phyloP scores from a whole-genome alignment of 176 grass and related monocot species.

The Oryza australiensis region DNA sequence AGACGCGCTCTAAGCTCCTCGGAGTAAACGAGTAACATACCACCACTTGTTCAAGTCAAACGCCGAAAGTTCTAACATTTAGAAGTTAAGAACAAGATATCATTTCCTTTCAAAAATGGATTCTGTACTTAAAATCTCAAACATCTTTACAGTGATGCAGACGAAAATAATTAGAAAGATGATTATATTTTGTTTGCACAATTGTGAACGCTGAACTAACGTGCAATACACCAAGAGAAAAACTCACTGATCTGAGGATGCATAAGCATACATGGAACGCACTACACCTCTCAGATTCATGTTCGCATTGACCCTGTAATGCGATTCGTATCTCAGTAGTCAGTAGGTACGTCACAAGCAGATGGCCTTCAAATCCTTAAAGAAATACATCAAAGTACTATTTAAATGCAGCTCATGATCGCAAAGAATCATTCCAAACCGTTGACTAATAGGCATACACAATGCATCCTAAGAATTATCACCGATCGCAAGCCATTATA shows the following conservation, averaged over 20 bases:
- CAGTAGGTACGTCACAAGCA: neutral
- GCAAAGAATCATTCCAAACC: conserved; percentile 19
- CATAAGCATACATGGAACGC: neutral
- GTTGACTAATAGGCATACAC: conserved; percentile 34
- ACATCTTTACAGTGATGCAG: neutral
- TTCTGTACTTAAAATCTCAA: conserved; percentile 2
- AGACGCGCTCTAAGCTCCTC: conserved; percentile 10
- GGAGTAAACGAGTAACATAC: conserved; percentile 20
- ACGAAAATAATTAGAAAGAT: neutral
- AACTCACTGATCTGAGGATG: neutral
- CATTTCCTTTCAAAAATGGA: neutral
- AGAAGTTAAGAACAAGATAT: conserved; percentile 4
- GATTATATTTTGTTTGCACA: neutral
- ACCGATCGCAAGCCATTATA: conserved; percentile 38
- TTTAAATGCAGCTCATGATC: conserved; percentile 31
- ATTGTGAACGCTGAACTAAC: neutral
- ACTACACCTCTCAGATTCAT: neutral
- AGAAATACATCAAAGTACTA: neutral
- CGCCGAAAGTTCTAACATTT: conserved; percentile 28
- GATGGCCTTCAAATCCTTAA: neutral
- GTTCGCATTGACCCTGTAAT: neutral
- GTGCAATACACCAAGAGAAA: neutral
- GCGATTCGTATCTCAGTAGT: neutral
- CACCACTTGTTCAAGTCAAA: conserved; percentile 43
- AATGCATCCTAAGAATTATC: conserved; percentile 29